These are phyloP conservation scores for Seiridium unicorne DNA, from an alignment of 2,329 filamentous ascomycete genomes.

Conservation along the genomic window DNA sequence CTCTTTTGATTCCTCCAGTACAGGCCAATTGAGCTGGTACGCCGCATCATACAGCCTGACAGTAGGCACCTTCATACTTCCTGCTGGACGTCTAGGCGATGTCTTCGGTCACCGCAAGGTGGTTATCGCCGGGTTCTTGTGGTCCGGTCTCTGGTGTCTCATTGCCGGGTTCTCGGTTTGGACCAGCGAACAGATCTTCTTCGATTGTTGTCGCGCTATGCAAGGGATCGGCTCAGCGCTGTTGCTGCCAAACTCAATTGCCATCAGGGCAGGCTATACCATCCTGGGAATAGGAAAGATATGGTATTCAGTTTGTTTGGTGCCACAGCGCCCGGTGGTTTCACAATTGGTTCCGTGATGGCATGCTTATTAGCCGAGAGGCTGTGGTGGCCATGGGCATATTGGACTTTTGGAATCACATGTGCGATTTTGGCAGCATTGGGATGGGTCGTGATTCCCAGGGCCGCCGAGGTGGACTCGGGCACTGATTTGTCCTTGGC, in stretches of 20 bases:
- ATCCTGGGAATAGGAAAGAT: conserved; percentile 55
- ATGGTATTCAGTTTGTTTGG: conserved; percentile 56
- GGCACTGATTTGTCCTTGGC: conserved; percentile 1
- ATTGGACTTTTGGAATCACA: conserved; percentile 39
- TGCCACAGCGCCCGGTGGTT: conserved; percentile 44
- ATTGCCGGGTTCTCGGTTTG: conserved; percentile 38
- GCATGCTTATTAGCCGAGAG: conserved; percentile 34
- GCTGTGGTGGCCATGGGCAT: conserved; percentile 48
- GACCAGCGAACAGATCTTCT: conserved; percentile 32
- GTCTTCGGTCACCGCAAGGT: conserved; percentile 56
- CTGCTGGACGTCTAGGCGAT: conserved; percentile 56
- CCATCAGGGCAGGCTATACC: conserved; percentile 56
- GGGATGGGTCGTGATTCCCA: conserved; percentile 33
- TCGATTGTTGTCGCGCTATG: conserved; percentile 50
- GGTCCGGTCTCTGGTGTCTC: conserved; percentile 54
- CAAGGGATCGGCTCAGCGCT: conserved; percentile 64
- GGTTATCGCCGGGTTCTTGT: conserved; percentile 51
- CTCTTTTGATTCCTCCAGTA: conserved; percentile 22
- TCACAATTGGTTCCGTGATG: conserved; percentile 40
- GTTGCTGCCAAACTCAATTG: conserved; percentile 61
- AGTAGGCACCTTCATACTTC: conserved; percentile 56
- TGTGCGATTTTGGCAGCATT: conserved; percentile 30
- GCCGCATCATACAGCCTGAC: conserved; percentile 56
- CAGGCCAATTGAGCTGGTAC: conserved; percentile 49
- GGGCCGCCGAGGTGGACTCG: conserved; percentile 16